Evolutionary conservation across 805 yeast species (phyloP).

Genomic region (Barnettozyma pratensis): DNA sequence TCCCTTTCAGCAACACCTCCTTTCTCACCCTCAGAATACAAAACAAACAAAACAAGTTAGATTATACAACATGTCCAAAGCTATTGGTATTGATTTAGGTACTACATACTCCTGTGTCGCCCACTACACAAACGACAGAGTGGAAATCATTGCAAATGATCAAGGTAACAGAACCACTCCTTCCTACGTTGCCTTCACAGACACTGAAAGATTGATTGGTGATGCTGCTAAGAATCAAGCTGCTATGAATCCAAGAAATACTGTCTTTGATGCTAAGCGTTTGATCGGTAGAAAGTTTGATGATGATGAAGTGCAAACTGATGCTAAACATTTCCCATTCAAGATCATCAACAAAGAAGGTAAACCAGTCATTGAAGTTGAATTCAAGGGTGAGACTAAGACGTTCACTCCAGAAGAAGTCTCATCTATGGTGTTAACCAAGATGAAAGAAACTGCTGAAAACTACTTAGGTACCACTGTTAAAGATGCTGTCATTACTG

Average conservation of each 20-base stretch:
- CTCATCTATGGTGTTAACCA: slow-evolving; percentile 85
- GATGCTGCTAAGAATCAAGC: slow-evolving; percentile 99
- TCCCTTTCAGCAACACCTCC: not conserved
- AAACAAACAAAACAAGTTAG: not conserved
- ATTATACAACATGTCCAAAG: slow-evolving; percentile 40
- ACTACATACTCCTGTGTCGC: slow-evolving; percentile 98
- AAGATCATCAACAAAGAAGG: slow-evolving; percentile 71
- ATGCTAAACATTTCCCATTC: slow-evolving; percentile 87
- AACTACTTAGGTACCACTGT: slow-evolving; percentile 76
- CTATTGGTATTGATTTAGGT: slow-evolving; percentile 89
- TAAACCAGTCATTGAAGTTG: slow-evolving; percentile 85
- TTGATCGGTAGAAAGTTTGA: slow-evolving; percentile 79
- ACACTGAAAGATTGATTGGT: slow-evolving; percentile 91
- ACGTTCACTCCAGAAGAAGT: slow-evolving; percentile 91
- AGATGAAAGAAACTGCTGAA: slow-evolving; percentile 94
- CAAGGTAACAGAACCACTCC: slow-evolving; percentile 99
- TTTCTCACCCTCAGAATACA: not conserved
- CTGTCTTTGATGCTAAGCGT: slow-evolving; percentile 94
- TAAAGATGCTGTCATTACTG: slow-evolving; percentile 90
- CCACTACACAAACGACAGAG: slow-evolving; percentile 77
- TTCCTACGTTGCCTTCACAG: slow-evolving; percentile 94
- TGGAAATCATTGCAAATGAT: slow-evolving; percentile 93
- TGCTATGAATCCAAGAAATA: slow-evolving; percentile 91
- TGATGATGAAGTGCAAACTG: slow-evolving; percentile 75
- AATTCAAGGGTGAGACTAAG: slow-evolving; percentile 83